phyloP scores from a whole-genome alignment of 2,329 filamentous ascomycete species.

The Pestalotiopsis sp. region DNA sequence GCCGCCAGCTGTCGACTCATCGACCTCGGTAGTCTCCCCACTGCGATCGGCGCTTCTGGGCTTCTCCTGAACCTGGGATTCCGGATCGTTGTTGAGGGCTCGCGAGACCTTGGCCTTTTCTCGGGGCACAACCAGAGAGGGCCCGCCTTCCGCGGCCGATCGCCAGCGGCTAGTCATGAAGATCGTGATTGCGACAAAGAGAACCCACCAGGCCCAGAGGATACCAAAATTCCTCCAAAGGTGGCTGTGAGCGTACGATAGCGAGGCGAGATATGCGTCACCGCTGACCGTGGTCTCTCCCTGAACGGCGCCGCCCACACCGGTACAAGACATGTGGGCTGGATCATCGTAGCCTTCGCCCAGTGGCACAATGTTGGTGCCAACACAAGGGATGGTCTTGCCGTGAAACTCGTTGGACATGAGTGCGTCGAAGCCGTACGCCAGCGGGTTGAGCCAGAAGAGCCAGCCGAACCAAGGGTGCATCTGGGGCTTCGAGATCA shows the following conservation, averaged over 20 bases:
- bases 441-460: conserved; percentile 67
- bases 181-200: conserved; percentile 63
- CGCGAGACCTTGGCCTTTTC: conserved; percentile 50
- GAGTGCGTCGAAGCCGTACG: conserved; percentile 70
- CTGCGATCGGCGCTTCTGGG: conserved; percentile 9
- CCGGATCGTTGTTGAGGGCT: conserved; percentile 47
- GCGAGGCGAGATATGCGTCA: conserved; percentile 58
- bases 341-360: conserved; percentile 49
- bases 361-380: conserved; percentile 51
- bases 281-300: conserved; percentile 55
- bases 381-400: conserved; percentile 54
- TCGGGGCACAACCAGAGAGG: conserved; percentile 62
- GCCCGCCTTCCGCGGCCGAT: conserved; percentile 51
- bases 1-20: conserved; percentile 22
- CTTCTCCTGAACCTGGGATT: conserved; percentile 37
- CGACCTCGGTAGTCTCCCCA: conserved; percentile 14
- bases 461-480: conserved; percentile 66
- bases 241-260: conserved; percentile 55
- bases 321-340: conserved; percentile 55
- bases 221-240: conserved; percentile 66
- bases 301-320: conserved; percentile 55
- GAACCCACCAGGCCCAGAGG: conserved; percentile 63
- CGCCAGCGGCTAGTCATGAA: conserved; percentile 60
- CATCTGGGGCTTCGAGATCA: conserved; percentile 64
- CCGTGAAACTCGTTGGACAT: conserved; percentile 72